phyloP scores from a whole-genome alignment of 2,329 filamentous ascomycete genomes.

The Amauroascus verrucosus region DNA sequence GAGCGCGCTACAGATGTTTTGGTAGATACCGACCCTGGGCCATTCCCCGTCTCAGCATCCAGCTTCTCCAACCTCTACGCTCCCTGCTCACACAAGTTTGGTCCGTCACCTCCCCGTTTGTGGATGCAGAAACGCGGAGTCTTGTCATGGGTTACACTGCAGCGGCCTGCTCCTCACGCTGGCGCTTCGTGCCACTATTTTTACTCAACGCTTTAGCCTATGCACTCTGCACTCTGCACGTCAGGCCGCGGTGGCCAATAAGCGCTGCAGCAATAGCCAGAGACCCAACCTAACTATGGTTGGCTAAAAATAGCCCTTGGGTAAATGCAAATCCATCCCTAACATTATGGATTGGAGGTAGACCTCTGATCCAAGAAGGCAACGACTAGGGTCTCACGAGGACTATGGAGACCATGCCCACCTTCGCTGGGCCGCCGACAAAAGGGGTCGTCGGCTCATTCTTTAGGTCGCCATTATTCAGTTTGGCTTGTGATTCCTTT shows the following conservation, averaged over 20 bases:
- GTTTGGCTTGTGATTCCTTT: not conserved
- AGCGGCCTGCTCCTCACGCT: not conserved
- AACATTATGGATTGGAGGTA: no score
- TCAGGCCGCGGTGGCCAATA: not conserved
- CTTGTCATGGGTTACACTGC: slow-evolving; percentile 1
- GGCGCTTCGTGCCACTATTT: slow-evolving; percentile 10
- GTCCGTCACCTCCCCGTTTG: not conserved
- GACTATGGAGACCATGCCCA: no score
- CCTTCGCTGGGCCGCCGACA: no score
- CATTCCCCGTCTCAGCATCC: not conserved
- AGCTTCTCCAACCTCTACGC: not conserved
- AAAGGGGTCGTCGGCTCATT: no score
- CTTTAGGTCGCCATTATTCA: no score
- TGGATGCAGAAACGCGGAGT: not conserved
- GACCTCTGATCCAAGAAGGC: no score
- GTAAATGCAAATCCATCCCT: no score
- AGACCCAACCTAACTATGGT: not conserved
- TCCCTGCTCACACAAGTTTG: not conserved
- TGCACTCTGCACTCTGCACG: not conserved
- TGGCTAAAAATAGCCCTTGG: not conserved
- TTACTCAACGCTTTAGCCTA: slow-evolving; percentile 3
- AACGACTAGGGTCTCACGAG: no score
- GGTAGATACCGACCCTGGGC: not conserved
- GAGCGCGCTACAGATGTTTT: not conserved
- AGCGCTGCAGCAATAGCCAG: not conserved